Percentiles rank a stretch among this genome's conserved stretches.
phyloP scores from a whole-genome alignment of 192 early-diverging fungal species.

The Blastocladiella britannica region DNA sequence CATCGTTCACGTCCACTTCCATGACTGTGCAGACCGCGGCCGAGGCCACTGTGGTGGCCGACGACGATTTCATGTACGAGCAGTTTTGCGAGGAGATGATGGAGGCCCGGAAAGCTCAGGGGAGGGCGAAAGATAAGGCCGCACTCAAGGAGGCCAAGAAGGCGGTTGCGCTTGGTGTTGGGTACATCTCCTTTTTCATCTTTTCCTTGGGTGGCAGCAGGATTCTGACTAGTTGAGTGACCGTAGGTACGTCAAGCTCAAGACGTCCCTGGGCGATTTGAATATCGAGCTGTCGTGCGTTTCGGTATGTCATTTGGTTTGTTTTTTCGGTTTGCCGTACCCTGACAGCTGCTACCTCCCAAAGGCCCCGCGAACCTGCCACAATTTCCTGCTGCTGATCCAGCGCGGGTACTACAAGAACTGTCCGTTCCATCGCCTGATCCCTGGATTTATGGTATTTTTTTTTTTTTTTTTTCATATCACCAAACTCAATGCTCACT shows the following conservation, averaged over 20 bases:
- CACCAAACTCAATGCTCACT: not conserved
- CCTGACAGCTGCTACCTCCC: slow-evolving; percentile 15
- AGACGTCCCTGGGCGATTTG: slow-evolving; percentile 27
- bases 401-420: slow-evolving; percentile 71
- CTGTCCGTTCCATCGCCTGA: slow-evolving; percentile 63
- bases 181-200: too few species aligned
- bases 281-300: slow-evolving; percentile 27
- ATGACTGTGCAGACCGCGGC: slow-evolving; percentile 47
- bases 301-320: not conserved
- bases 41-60: slow-evolving; percentile 41
- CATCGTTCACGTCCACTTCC: slow-evolving; percentile 73
- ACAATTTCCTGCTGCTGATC: slow-evolving; percentile 77
- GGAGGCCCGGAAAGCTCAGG: slow-evolving; percentile 1
- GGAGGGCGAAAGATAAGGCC: not conserved
- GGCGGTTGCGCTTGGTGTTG: too few species aligned
- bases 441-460: slow-evolving; percentile 8
- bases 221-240: too few species aligned
- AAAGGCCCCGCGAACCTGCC: slow-evolving; percentile 63
- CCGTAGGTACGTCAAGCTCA: slow-evolving; percentile 10
- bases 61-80: slow-evolving; percentile 79
- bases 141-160: not conserved
- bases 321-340: too few species aligned
- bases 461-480: slow-evolving; percentile 2
- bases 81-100: slow-evolving; percentile 21
- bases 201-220: too few species aligned